Evolutionary conservation across 106 monocot genomes (phyloP).

Genomic region (Ottelia alismoides): DNA sequence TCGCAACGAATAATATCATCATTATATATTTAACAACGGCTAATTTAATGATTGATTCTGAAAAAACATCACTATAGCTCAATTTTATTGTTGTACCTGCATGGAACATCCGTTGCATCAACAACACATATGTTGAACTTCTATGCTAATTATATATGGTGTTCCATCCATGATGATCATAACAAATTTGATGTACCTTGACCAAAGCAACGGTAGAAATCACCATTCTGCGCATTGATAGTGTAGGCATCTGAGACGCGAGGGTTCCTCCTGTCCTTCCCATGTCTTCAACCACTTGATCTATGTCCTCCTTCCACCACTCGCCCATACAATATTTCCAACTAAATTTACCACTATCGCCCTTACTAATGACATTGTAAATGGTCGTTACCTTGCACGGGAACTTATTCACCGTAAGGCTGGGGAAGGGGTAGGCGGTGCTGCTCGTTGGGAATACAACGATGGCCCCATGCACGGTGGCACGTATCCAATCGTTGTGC

Average conservation of each 20-base stretch:
- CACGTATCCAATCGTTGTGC: constrained; percentile 28
- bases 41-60: too few relatives aligned
- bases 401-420: constrained; percentile 33
- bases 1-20: too few relatives aligned
- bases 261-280: constrained; percentile 18
- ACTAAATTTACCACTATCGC: too few relatives aligned
- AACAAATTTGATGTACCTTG: constrained; percentile 3
- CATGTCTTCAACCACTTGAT: constrained; percentile 2
- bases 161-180: background rate
- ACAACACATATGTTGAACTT: background rate
- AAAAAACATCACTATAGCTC: too few relatives aligned
- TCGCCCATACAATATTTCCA: constrained; percentile 45
- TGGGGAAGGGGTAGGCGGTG: constrained; percentile 24
- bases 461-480: constrained; percentile 38
- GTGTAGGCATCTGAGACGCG: constrained; percentile 37
- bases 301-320: constrained; percentile 40
- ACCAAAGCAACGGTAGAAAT: constrained; percentile 28
- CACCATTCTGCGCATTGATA: constrained; percentile 43
- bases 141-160: background rate
- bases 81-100: too few relatives aligned
- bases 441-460: constrained; percentile 23
- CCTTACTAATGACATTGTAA: too few relatives aligned
- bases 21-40: too few relatives aligned
- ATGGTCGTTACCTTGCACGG: constrained; percentile 63
- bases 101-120: too few relatives aligned